Evolutionary conservation across 345 rosid genomes (phyloP), one percentile per base, ranked within the genome.

Genomic region (Noccaea bulbosa): DNA sequence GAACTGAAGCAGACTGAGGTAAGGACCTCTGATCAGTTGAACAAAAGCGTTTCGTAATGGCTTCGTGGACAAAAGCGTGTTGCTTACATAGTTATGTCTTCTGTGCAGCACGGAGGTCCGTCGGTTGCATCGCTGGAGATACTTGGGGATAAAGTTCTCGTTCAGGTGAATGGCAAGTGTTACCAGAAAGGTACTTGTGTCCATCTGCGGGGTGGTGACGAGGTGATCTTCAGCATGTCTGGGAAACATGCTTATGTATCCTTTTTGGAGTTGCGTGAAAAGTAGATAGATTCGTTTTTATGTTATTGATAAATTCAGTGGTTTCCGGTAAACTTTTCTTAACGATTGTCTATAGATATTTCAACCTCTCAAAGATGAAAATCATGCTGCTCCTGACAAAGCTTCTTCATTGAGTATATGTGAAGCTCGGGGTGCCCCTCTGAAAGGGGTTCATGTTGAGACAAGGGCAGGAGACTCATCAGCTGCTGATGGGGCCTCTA

Each of bases 201-300:
- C 69, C 69, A 81, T 48, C 75, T 95, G 34, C 82, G 81, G 32
- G 99, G 92, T 74, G 99, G 99, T 6, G 99, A 95, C 71, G 98
- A 95, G 78, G 81, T 95, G 75, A 76, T 92, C 79, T 95, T 95
- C 72, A 83, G 82, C 66, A 60, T 79, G 40, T 56, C 85, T 5
- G 92, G 85, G 47, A 88, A 84, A 78, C 93, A 95, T 83, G 85
- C 99, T 69, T 95, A 95, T 75, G 99, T 94, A 94, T 94, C 99
- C 97, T 94, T 79, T 60, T 9, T 33, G 20, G 30, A 56, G 65
- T 49, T 46, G 34, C 2, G 10, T 69, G 14, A 6, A 35, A 58
- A 37, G 17, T 61, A 10, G 41, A 63, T 70, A 7, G 6, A 16
- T 51, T 17, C 40, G 52, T 40, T 51, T 75, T 47, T 49, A 64